Conservation (phyloP, 1,139 yeast species). For the Magnusiomyces magnusii region DNA sequence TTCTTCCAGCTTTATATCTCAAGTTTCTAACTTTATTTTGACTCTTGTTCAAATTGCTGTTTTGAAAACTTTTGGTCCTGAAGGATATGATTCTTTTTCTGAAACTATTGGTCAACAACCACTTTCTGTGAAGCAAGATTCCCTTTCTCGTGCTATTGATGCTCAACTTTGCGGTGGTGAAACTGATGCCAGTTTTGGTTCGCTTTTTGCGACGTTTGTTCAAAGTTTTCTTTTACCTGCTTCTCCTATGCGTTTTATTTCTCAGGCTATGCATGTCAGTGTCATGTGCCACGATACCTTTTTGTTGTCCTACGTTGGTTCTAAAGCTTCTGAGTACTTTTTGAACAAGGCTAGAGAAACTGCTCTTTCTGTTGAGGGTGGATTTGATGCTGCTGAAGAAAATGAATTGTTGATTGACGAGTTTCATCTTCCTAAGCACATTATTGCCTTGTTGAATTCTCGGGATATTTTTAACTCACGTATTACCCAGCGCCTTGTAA, state of each 20-base stretch:
- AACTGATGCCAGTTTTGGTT: slow-evolving; percentile 19
- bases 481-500: slow-evolving; percentile 22
- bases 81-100: slow-evolving; percentile 16
- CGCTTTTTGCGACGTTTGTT: slow-evolving; percentile 28
- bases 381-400: slow-evolving; percentile 11
- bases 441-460: slow-evolving; percentile 17
- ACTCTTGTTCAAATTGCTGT: slow-evolving; percentile 17
- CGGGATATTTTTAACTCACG: slow-evolving; percentile 23
- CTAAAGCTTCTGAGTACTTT: slow-evolving; percentile 16
- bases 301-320: slow-evolving; percentile 10
- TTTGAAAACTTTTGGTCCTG: slow-evolving; percentile 19
- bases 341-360: slow-evolving; percentile 24
- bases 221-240: slow-evolving; percentile 27
- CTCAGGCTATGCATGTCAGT: slow-evolving; percentile 31
- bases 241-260: slow-evolving; percentile 25
- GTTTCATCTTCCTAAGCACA: slow-evolving; percentile 19
- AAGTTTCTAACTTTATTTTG: slow-evolving; percentile 11
- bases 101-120: slow-evolving; percentile 9
- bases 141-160: slow-evolving; percentile 30
- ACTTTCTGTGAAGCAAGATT: slow-evolving; percentile 12
- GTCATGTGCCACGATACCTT: slow-evolving; percentile 18
- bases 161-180: slow-evolving; percentile 38
- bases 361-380: slow-evolving; percentile 8
- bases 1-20: slow-evolving; percentile 10
- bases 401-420: slow-evolving; percentile 7